These are phyloP conservation scores for Blumeriella jaapii DNA, from an alignment of 2,329 filamentous ascomycete genomes.

Conservation along the genomic window DNA sequence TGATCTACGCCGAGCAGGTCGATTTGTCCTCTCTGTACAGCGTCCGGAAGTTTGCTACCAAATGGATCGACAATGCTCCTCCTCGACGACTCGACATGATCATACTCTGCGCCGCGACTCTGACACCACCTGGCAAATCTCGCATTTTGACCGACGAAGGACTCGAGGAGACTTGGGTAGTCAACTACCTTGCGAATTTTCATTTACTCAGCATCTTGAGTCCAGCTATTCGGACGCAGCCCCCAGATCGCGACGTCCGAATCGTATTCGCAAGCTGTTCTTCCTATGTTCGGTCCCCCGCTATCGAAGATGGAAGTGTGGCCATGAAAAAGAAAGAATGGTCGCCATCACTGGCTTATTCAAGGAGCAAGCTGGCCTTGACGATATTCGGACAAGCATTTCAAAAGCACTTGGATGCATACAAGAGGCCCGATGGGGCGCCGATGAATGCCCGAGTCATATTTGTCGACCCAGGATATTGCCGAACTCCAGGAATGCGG, in stretches of 20 bases:
- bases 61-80: conserved; percentile 94
- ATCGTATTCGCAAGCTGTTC: conserved; percentile 80
- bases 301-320: conserved; percentile 42
- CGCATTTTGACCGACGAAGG: conserved; percentile 60
- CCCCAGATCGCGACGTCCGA: conserved; percentile 84
- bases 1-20: conserved; percentile 93
- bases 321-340: conserved; percentile 37
- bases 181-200: conserved; percentile 94
- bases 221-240: conserved; percentile 81
- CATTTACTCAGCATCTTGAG: conserved; percentile 86
- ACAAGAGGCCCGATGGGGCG: conserved; percentile 70
- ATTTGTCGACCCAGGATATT: conserved; percentile 76
- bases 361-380: conserved; percentile 63
- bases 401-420: conserved; percentile 81
- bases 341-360: conserved; percentile 46
- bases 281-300: conserved; percentile 69
- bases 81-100: conserved; percentile 84
- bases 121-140: conserved; percentile 55
- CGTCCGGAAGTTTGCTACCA: conserved; percentile 85
- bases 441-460: conserved; percentile 76
- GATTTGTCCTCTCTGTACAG: conserved; percentile 82
- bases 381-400: conserved; percentile 85
- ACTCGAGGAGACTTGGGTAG: conserved; percentile 80
- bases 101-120: conserved; percentile 71
- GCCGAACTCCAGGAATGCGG: conserved; percentile 76